Base-by-base conservation (phyloP, 1,284 basidiomycete genomes). In the Ustilago loliicola region DNA sequence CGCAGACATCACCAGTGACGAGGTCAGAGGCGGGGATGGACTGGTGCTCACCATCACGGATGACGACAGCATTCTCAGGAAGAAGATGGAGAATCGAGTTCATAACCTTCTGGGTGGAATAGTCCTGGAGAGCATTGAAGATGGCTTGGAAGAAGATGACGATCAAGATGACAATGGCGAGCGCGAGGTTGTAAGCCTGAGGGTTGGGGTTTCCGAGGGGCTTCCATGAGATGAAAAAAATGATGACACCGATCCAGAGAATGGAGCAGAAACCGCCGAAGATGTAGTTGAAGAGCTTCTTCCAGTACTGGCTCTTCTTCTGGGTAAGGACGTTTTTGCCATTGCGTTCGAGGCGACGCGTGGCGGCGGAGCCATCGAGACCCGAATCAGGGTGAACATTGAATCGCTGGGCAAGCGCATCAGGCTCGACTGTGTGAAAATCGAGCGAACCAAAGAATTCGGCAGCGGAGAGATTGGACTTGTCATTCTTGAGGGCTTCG, bases 1-100 rank as follows among this genome's bases (percentile, higher is more conserved):
- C 59, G 50, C 92, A 91, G 54, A 92, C 81, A 81, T 93, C 92
- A 25, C 92, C 92, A 76, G 90, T 90, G 54, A 92, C 92, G 2
- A 93, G 87, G 25, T 91, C 89, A 17, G 90, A 88, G 11, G 91
- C 91, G 29, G 91, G 89, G 61, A 92, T 88, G 3, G 88, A 89
- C 45, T 86, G 83, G 70, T 92, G 89, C 7, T 89, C 87, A 3
- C 90, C 90, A 69, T 91, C 90, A 47, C 92, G 90, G 59, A 92
- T 87, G 55, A 91, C 91, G 86, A 87, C n/a, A 88, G 89, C 45
- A 88, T 89, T 73, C 5, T 88, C 87, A 0, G 90, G 89, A 13
- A 90, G 85, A 81, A 91, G 88, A 52, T 87, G 87, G 62, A 88
- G 87, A 68, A 90, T 90, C 8, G 89, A 90, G 23, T 88, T 87